A percentile compares a stretch with the other conserved stretches of the same genome.
Evolutionary conservation across 1,284 basidiomycete species (phyloP).

Genomic region (Melampsora larici-populina): DNA sequence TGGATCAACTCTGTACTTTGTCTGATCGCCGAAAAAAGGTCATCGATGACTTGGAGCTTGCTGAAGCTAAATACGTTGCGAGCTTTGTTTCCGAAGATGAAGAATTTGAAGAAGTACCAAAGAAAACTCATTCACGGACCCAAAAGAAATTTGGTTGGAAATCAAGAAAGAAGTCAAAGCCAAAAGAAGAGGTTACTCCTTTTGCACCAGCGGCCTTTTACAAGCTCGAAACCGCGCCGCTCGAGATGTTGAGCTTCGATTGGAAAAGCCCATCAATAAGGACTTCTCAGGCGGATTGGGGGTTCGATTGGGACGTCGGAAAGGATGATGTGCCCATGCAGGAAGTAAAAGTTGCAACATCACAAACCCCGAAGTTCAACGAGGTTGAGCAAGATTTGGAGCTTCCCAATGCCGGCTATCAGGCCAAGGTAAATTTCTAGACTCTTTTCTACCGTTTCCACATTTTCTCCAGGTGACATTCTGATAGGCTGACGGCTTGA

Average conservation of each 20-base stretch:
- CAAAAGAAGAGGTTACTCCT: constrained; percentile 21
- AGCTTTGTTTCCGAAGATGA: constrained; percentile 13
- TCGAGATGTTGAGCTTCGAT: neutral
- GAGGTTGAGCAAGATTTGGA: constrained; percentile 16
- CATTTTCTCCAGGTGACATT: neutral
- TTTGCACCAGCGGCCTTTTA: constrained; percentile 25
- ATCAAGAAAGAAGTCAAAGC: neutral
- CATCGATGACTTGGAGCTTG: constrained; percentile 18
- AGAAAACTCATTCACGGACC: neutral
- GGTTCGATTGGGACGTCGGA: neutral
- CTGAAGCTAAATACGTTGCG: constrained; percentile 29
- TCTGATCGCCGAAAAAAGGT: constrained; percentile 19
- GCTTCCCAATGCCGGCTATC: constrained; percentile 25
- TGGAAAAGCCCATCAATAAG: constrained; percentile 9
- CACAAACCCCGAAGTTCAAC: constrained; percentile 2
- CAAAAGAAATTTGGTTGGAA: constrained; percentile 9
- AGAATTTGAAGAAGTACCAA: neutral
- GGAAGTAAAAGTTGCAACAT: neutral
- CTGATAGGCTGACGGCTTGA: neutral
- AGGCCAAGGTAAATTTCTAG: constrained; percentile 10
- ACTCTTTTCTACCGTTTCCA: neutral
- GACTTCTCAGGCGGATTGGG: neutral
- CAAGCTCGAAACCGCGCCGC: constrained; percentile 12
- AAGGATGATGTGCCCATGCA: neutral
- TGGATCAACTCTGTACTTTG: constrained; percentile 10